Percentiles rank a stretch among this genome's conserved stretches.
Evolutionary conservation across 1,284 basidiomycete genomes (phyloP).

Genomic region (Ustilago tritici): DNA sequence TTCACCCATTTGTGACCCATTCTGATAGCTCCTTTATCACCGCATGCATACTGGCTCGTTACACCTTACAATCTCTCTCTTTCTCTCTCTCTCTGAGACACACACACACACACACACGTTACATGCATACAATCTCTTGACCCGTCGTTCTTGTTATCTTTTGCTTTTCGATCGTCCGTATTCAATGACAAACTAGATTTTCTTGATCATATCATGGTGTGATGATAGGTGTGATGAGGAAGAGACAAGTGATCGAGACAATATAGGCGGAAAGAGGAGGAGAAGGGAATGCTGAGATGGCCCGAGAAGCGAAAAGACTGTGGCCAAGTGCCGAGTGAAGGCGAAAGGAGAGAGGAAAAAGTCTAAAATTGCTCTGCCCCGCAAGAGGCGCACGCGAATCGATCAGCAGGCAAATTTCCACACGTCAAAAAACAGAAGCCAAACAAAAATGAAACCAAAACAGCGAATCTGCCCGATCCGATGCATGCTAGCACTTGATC

Average conservation of each 20-base stretch:
- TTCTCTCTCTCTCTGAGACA: too few relatives aligned
- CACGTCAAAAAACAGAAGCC: conserved; percentile 6
- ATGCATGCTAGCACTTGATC: neutral
- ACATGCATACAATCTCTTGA: conserved; percentile 7
- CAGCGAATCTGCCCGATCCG: neutral
- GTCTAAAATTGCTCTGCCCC: neutral
- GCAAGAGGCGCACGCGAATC: neutral
- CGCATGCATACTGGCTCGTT: conserved; percentile 5
- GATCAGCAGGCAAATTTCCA: neutral
- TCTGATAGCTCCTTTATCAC: neutral
- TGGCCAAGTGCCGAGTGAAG: neutral
- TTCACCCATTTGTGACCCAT: neutral
- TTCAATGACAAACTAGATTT: neutral
- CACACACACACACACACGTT: neutral
- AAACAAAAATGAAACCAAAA: neutral
- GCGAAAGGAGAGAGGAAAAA: neutral
- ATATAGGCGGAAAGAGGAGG: neutral
- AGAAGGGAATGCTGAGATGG: neutral
- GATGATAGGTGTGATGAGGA: neutral
- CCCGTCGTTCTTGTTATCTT: neutral
- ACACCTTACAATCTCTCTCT: neutral
- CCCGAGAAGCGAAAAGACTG: neutral
- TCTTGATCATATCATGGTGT: neutral
- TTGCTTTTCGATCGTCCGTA: conserved; percentile 1
- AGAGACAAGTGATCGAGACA: neutral